phyloP scores from a whole-genome alignment of 129 eudicot species.

The Lactuca sativa region DNA sequence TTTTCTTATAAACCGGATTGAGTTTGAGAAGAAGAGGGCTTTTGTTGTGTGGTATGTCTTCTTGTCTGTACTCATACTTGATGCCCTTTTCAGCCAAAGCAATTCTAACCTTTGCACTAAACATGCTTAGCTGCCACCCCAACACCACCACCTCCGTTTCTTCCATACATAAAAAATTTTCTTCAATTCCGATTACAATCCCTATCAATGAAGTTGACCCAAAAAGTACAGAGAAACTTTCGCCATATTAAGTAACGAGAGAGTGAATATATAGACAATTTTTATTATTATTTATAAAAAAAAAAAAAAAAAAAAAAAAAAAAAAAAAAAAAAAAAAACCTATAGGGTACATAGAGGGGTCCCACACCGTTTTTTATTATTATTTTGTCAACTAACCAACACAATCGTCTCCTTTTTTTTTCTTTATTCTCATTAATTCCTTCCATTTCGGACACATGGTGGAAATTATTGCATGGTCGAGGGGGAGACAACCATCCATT shows the following conservation, averaged over 20 bases:
- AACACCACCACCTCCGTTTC: conserved; percentile 21
- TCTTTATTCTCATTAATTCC: neutral
- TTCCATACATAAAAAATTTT: conserved; percentile 4
- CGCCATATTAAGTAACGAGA: neutral
- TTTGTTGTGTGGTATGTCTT: conserved; percentile 24
- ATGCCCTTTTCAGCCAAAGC: conserved; percentile 40
- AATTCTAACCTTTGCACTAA: conserved; percentile 38
- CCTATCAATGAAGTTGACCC: neutral
- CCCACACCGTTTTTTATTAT: too few relatives aligned
- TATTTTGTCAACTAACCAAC: neutral
- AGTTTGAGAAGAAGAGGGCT: conserved; percentile 33
- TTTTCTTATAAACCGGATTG: conserved; percentile 37
- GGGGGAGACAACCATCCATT: neutral
- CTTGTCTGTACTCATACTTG: conserved; percentile 34
- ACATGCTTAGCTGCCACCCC: conserved; percentile 37
- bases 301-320: too few relatives aligned
- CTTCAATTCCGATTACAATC: too few relatives aligned
- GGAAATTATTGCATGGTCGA: neutral
- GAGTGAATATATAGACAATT: neutral
- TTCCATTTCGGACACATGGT: neutral
- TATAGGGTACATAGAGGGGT: too few relatives aligned
- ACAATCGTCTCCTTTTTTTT: too few relatives aligned
- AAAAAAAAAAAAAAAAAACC: too few relatives aligned
- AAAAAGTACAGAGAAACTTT: neutral
- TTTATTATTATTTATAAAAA: too few relatives aligned